phyloP scores from a whole-genome alignment of 257 asterid species.

The Plantago ovata region DNA sequence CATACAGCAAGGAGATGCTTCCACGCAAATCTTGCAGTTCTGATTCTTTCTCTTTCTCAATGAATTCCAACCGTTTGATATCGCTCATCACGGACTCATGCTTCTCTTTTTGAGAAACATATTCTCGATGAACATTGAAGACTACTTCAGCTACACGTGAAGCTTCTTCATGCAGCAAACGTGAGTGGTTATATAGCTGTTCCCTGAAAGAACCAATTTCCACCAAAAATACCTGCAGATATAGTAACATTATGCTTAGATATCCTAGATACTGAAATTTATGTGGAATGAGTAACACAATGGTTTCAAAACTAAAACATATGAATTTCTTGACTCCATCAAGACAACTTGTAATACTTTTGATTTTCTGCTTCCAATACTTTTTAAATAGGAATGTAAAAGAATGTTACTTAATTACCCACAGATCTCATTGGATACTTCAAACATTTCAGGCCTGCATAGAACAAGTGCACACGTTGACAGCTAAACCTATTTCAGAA shows the following conservation, averaged over 20 bases:
- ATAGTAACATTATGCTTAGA: slow-evolving; percentile 24
- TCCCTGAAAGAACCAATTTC: slow-evolving; percentile 59
- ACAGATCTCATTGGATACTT: not conserved
- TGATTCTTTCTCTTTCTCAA: slow-evolving; percentile 60
- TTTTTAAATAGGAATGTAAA: slow-evolving; percentile 6
- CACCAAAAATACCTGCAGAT: slow-evolving; percentile 48
- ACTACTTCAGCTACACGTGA: slow-evolving; percentile 47
- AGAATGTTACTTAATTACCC: not conserved
- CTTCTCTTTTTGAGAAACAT: slow-evolving; percentile 47
- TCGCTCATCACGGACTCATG: slow-evolving; percentile 51
- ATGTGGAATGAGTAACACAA: not conserved
- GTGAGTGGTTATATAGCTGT: slow-evolving; percentile 51
- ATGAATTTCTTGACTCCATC: not conserved
- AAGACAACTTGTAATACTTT: not conserved
- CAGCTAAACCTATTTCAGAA: slow-evolving; percentile 7
- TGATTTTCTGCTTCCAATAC: not conserved
- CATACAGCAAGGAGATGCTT: slow-evolving; percentile 48
- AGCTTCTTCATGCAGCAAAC: slow-evolving; percentile 53
- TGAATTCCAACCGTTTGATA: slow-evolving; percentile 39
- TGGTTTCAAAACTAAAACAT: not conserved
- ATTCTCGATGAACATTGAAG: slow-evolving; percentile 40
- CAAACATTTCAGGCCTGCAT: not conserved
- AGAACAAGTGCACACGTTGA: not conserved
- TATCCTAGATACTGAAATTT: slow-evolving; percentile 15
- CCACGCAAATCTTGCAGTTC: slow-evolving; percentile 48